Conservation (phyloP, 2,329 filamentous ascomycete species). For the Diaporthe citriasiana region DNA sequence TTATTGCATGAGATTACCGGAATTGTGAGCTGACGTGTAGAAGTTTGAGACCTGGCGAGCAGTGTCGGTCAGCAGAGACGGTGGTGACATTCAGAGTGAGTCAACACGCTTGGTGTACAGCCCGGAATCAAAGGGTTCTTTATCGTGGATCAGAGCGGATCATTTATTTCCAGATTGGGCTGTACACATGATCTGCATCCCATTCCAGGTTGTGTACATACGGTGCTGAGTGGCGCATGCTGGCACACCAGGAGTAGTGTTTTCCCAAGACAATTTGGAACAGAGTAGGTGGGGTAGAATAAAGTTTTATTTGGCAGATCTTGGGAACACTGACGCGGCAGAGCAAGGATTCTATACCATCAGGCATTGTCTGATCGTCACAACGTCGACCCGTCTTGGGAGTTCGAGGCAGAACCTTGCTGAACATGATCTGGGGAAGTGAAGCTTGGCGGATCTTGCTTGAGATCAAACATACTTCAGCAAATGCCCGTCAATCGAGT, state of each 20-base stretch:
- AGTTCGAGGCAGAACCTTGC: background rate
- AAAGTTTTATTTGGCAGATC: constrained; percentile 19
- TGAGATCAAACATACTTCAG: background rate
- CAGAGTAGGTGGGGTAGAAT: background rate
- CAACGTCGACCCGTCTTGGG: constrained; percentile 15
- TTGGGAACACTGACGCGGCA: constrained; percentile 14
- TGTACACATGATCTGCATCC: background rate
- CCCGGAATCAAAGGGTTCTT: background rate
- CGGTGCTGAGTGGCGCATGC: constrained; percentile 11
- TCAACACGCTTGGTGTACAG: background rate
- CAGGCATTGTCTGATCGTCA: constrained; percentile 6
- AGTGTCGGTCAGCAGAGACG: background rate
- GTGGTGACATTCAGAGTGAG: background rate
- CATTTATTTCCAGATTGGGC: constrained; percentile 3
- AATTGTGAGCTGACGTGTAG: too few species aligned
- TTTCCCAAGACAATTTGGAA: background rate
- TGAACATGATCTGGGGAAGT: constrained; percentile 19
- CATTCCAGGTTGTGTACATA: background rate
- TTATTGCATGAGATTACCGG: background rate
- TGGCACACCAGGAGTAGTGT: background rate
- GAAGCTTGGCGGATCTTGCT: constrained; percentile 2
- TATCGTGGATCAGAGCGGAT: background rate
- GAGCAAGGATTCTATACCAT: background rate
- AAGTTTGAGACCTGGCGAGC: background rate
- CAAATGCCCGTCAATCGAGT: background rate